Conservation (phyloP, 495 filamentous ascomycete genomes). For the Penicillium angulare region DNA sequence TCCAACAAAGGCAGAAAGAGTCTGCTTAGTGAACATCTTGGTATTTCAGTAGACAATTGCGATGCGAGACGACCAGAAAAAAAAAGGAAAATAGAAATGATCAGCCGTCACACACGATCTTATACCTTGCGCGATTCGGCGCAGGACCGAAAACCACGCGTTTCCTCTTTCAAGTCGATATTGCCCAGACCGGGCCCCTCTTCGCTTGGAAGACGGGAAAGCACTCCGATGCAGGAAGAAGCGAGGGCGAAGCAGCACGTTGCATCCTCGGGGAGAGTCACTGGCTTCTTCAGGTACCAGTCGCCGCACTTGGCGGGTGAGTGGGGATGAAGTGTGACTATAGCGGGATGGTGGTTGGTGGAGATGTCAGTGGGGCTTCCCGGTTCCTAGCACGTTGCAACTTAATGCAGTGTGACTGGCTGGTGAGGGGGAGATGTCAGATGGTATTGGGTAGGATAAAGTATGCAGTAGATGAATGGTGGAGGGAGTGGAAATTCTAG, state of each 20-base stretch:
- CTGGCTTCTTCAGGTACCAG: neutral
- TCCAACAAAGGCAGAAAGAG: conserved; percentile 20
- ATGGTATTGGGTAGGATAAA: no score
- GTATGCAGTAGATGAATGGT: neutral
- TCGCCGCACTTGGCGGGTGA: neutral
- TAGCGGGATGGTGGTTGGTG: neutral
- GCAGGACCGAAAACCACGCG: neutral
- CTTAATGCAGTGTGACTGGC: conserved; percentile 6
- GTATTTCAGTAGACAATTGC: neutral
- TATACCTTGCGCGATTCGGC: conserved; percentile 9
- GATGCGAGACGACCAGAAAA: conserved; percentile 3
- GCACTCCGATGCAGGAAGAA: neutral
- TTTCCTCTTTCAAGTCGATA: no score
- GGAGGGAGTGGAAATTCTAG: no score
- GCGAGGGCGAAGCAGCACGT: conserved; percentile 2
- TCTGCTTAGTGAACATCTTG: conserved; percentile 25
- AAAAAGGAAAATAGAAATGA: neutral
- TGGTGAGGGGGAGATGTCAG: neutral
- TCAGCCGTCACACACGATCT: conserved; percentile 8
- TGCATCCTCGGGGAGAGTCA: conserved; percentile 1
- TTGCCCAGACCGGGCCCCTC: neutral
- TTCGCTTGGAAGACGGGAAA: conserved; percentile 1
- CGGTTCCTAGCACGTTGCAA: conserved; percentile 13
- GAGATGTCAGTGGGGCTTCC: neutral
- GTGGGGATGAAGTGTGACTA: neutral